These are phyloP conservation scores for Parathielavia appendiculata DNA, from an alignment of 495 filamentous ascomycete species.

Conservation along the genomic window DNA sequence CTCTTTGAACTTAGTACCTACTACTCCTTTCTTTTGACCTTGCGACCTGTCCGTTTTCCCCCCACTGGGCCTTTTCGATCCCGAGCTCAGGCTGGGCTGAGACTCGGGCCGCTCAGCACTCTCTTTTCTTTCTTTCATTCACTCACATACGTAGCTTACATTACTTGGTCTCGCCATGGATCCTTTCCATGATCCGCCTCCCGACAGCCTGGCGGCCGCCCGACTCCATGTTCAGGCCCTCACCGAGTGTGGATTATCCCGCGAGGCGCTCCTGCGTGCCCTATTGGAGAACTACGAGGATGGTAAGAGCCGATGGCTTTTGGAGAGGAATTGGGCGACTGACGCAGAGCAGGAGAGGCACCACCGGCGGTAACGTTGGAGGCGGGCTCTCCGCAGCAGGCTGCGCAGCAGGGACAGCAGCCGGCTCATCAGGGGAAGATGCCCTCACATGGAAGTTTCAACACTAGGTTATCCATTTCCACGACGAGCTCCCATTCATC, in stretches of 20 bases:
- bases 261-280: constrained; percentile 31
- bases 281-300: constrained; percentile 28
- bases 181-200: constrained; percentile 42
- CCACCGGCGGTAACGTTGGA: constrained; percentile 5
- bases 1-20: neutral
- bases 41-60: constrained; percentile 21
- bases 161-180: constrained; percentile 18
- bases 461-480: constrained; percentile 33
- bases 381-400: constrained; percentile 15
- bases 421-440: constrained; percentile 11
- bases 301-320: constrained; percentile 8
- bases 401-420: constrained; percentile 18
- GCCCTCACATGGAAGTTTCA: constrained; percentile 8
- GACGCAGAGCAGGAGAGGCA: constrained; percentile 2
- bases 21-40: neutral
- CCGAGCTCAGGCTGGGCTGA: constrained; percentile 9
- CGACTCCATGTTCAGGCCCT: constrained; percentile 33
- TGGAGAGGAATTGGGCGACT: neutral
- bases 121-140: neutral
- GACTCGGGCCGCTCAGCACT: neutral
- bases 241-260: constrained; percentile 29
- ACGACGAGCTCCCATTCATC: constrained; percentile 36
- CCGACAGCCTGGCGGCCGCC: constrained; percentile 30
- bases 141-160: too few relatives aligned
- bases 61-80: constrained; percentile 4